Base-by-base conservation (phyloP, 164 flowering plant genomes). In the Vitis cinerea region DNA sequence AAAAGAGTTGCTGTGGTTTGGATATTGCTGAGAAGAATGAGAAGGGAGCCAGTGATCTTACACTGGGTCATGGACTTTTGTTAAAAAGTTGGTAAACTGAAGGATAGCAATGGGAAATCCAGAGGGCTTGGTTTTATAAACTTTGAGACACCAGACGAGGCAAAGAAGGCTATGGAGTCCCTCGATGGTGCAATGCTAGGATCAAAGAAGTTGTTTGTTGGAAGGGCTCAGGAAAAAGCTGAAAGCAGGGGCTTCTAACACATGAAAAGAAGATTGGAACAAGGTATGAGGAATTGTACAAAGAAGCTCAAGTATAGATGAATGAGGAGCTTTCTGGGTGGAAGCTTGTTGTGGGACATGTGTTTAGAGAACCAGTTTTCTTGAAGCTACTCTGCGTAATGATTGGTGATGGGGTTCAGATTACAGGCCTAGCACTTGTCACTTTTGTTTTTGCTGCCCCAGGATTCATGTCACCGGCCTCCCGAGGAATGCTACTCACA, bases 311-410 rank as follows among this genome's bases (percentile, higher is more conserved):
- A 68, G 89, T 87, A 27, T 89, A 87, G 76, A 87, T 85, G 87
- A 87, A 87, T 65, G 91, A 87, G 74, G 91, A 87, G 81, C 87
- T 85, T 2, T 87, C 90, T 4, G 90, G 90, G 4, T 87, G 90
- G 90, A 87, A 87, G 80, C 87, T 86, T 64, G 88, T 87, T 50
- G 91, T 85, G 29, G 91, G 91, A 48, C 88, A 87, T 77, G 91
- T 86, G 17, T 87, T 87, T 55, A 77, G 90, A 71, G 90, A 82
- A 61, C 87, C 87, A 48, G 74, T 73, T 13, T 64, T 64, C 23
- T 55, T 83, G 13, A 79, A 71, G 77, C 79, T 81, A 59, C 78
- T 83, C 4, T 81, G 85, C 58, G 78, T 83, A 60, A 81, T 83
- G 87, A 70, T 83, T 51, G 86, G 83, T 15, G 83, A 79, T 67